Evolutionary conservation across 176 grass and related monocot species (phyloP), one percentile per base, ranked within the genome.

Genomic region (Tillandsia fasciculata): DNA sequence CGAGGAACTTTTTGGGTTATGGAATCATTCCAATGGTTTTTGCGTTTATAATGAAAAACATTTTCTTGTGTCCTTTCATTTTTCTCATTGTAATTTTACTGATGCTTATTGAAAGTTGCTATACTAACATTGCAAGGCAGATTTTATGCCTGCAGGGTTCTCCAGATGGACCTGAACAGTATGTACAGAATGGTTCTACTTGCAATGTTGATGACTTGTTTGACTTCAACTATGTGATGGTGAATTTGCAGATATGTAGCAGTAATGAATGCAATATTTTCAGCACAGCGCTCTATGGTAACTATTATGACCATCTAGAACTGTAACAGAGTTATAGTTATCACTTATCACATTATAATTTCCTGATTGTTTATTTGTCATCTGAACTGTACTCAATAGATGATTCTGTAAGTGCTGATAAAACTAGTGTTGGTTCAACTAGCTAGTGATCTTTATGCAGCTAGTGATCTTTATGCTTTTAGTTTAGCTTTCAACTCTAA

Each of bases 211-310:
- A 75, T 77, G 28, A 23, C n/a, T 7, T 70, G 76, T 51, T 57
- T 2, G 17, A 42, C 6, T 54, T 20, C 65, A 78, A 33, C 23
- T 70, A 64, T 51, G 29, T 29, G 29, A 50, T 70, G 50, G 53
- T 70, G 65, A 74, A 50, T 80, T 84, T 77, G 63, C 92, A 96
- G 92, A 91, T 96, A 96, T 74, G 93, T 96, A 50, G 86, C 93
- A 61, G 81, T 96, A 26, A 96, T 96, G 93, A 96, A 96, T 83
- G 87, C 93, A 74, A 96, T 96, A 83, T 96, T 96, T 86, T 92
- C 93, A 52, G 93, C 93, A 12, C 93, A 96, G 59, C 76, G 86
- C 11, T 96, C 89, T 64, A 83, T 87, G 93, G 88, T 96, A 96
- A 65, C 26, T 53, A 26, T 6, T 69, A 11, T 4, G 15, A 61